These are phyloP conservation scores for Lasiodiplodia sp. DNA, from an alignment of 2,329 filamentous ascomycete genomes.

Conservation along the genomic window DNA sequence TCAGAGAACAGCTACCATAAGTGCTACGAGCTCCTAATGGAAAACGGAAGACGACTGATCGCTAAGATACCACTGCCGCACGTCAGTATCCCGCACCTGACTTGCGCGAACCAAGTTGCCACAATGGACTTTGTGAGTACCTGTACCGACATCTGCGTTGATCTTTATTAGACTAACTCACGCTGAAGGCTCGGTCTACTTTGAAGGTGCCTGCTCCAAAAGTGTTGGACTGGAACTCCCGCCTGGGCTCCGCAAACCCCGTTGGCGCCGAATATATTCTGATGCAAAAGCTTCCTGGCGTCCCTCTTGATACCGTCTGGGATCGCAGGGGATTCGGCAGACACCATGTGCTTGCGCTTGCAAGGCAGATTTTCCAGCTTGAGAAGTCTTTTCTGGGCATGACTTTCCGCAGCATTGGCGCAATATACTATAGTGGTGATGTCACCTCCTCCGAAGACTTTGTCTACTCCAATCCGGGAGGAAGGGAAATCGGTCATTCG, in stretches of 20 bases:
- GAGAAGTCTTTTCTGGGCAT: not conserved
- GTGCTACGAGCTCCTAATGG: not conserved
- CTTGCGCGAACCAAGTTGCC: not conserved
- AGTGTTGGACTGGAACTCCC: not conserved
- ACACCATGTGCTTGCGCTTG: not conserved
- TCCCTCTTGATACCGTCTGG: not conserved
- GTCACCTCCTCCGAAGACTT: not conserved
- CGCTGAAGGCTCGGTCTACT: not conserved
- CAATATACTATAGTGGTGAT: not conserved
- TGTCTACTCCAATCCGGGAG: not conserved
- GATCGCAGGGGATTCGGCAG: not conserved
- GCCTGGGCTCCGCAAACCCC: not conserved
- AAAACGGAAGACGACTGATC: not conserved
- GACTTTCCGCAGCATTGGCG: not conserved
- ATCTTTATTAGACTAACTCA: not conserved
- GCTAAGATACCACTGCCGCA: not conserved
- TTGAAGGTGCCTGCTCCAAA: not conserved
- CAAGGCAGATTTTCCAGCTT: not conserved
- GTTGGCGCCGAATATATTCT: not conserved
- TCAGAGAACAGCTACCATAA: not conserved
- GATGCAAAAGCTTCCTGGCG: not conserved
- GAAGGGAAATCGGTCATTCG: not conserved
- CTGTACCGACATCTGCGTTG: not conserved
- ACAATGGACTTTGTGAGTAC: not conserved
- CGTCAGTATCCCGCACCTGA: not conserved